Conservation (phyloP, 192 early-diverging fungal genomes). For the Dissophora ornata region DNA sequence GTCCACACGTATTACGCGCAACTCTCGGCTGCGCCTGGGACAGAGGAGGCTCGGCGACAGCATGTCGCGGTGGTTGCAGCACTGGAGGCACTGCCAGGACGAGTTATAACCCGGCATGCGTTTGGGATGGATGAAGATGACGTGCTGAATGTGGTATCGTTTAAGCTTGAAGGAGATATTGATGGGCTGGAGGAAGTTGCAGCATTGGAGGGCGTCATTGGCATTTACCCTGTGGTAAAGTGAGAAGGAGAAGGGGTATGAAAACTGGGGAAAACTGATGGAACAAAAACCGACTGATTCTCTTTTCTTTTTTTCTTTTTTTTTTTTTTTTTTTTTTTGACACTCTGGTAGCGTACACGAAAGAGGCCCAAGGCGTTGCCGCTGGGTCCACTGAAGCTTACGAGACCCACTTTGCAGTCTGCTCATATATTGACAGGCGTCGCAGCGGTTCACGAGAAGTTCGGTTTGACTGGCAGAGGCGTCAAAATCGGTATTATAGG, state of each 20-base stretch:
- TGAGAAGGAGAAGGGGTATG: too few relatives aligned
- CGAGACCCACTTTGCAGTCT: slow-evolving; percentile 39
- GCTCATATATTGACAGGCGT: slow-evolving; percentile 29
- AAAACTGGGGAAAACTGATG: too few relatives aligned
- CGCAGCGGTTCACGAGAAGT: slow-evolving; percentile 1
- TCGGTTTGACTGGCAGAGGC: slow-evolving; percentile 51
- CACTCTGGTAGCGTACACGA: slow-evolving; percentile 18
- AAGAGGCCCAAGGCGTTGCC: slow-evolving; percentile 47
- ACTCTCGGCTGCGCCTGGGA: slow-evolving; percentile 26
- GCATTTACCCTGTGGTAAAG: slow-evolving; percentile 64
- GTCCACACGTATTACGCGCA: slow-evolving; percentile 29
- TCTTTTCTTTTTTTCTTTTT: not conserved
- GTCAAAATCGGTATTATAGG: slow-evolving; percentile 66
- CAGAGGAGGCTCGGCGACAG: slow-evolving; percentile 21
- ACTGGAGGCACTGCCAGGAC: slow-evolving; percentile 13
- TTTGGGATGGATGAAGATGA: slow-evolving; percentile 57
- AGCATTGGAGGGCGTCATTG: slow-evolving; percentile 44
- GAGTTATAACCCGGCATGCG: slow-evolving; percentile 33
- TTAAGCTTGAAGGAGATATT: slow-evolving; percentile 35
- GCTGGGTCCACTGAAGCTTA: slow-evolving; percentile 13
- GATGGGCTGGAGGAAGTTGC: slow-evolving; percentile 43
- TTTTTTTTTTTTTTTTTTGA: slow-evolving; percentile 14
- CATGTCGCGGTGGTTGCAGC: slow-evolving; percentile 14
- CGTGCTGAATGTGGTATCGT: slow-evolving; percentile 61
- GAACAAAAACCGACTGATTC: too few relatives aligned